phyloP scores from a whole-genome alignment of 2,329 filamentous ascomycete genomes.

The Pseudophaeomoniella oleicola region DNA sequence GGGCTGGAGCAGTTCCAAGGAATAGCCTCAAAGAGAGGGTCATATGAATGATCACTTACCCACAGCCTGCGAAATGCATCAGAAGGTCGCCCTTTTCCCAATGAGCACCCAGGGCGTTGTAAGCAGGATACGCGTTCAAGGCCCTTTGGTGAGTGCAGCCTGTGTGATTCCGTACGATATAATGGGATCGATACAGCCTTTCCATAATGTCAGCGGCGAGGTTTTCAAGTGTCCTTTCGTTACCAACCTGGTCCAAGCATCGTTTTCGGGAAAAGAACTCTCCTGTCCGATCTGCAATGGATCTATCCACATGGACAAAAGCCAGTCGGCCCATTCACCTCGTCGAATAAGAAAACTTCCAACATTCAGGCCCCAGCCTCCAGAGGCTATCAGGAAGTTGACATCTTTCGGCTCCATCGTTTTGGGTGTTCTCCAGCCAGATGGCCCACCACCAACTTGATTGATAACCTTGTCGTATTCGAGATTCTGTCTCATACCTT shows the following conservation, averaged over 20 bases:
- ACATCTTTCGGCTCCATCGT: not conserved
- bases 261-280: not conserved
- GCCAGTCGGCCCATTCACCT: not conserved
- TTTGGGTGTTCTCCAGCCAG: not conserved
- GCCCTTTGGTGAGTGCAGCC: not conserved
- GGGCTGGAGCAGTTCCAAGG: too few relatives aligned
- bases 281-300: not conserved
- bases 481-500: not conserved
- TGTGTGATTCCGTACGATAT: not conserved
- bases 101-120: not conserved
- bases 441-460: not conserved
- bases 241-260: not conserved
- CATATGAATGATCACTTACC: too few relatives aligned
- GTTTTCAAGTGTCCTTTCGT: too few relatives aligned
- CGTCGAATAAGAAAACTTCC: not conserved
- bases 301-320: not conserved
- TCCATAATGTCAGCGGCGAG: too few relatives aligned
- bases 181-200: not conserved
- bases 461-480: not conserved
- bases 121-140: not conserved
- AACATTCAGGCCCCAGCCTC: not conserved
- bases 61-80: not conserved
- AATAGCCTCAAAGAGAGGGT: too few relatives aligned
- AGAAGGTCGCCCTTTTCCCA: not conserved
- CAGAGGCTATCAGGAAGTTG: not conserved